Evolutionary conservation across 2,329 filamentous ascomycete species (phyloP).

Genomic region (Drechslerella stenobrocha): DNA sequence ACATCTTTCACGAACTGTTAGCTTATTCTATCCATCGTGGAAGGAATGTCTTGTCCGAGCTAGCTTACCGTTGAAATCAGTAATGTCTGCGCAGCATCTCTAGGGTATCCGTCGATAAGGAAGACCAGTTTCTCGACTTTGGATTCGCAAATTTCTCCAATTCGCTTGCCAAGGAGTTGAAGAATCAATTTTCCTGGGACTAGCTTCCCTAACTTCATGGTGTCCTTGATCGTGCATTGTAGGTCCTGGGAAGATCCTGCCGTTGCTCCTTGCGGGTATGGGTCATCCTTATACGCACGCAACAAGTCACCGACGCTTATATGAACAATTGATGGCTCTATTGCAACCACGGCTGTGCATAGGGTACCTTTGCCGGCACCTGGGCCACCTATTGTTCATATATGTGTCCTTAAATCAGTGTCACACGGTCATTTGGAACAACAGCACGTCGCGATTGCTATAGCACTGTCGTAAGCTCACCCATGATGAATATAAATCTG

Average conservation of each 20-base stretch:
- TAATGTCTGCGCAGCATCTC: background rate
- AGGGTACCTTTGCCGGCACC: slow-evolving; percentile 8
- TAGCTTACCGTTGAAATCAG: too few species aligned
- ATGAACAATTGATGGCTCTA: background rate
- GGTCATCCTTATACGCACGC: background rate
- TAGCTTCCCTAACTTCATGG: background rate
- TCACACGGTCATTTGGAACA: too few species aligned
- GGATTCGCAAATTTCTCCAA: background rate
- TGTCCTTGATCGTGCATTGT: background rate
- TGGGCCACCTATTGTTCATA: background rate
- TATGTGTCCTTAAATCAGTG: background rate
- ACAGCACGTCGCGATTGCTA: too few species aligned
- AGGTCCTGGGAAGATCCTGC: background rate
- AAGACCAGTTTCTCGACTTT: slow-evolving; percentile 2
- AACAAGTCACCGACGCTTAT: slow-evolving; percentile 7
- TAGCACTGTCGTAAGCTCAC: too few species aligned
- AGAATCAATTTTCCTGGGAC: background rate
- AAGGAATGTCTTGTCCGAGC: too few species aligned
- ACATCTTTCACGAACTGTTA: too few species aligned
- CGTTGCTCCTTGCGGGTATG: background rate
- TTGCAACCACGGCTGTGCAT: background rate
- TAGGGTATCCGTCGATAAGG: slow-evolving; percentile 12
- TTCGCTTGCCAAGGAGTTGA: background rate
- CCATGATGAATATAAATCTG: background rate
- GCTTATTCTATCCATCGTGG: too few species aligned